phyloP scores from a whole-genome alignment of 1,284 basidiomycete species.

The Rhodotorula glutinis region DNA sequence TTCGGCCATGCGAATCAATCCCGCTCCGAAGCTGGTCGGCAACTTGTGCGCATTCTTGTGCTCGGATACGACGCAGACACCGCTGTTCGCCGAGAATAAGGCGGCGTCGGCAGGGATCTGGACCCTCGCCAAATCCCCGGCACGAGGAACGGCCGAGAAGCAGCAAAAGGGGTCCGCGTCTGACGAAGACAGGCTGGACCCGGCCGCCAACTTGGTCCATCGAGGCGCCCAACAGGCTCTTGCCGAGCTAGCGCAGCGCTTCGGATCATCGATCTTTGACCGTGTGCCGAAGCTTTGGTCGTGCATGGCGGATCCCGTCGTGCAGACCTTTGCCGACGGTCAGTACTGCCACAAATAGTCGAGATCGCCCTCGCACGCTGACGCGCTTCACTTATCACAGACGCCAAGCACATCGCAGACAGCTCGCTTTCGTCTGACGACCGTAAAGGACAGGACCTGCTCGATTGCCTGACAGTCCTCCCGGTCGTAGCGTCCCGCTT shows the following conservation, averaged over 20 bases:
- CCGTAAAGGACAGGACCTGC: slow-evolving; percentile 74
- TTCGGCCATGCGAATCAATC: slow-evolving; percentile 56
- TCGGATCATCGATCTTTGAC: slow-evolving; percentile 65
- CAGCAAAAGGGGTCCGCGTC: slow-evolving; percentile 46
- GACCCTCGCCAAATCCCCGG: slow-evolving; percentile 50
- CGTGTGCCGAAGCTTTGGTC: slow-evolving; percentile 90
- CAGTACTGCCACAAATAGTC: slow-evolving; percentile 38
- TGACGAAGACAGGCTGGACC: slow-evolving; percentile 46
- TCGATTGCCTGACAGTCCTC: slow-evolving; percentile 88
- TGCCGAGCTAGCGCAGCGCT: slow-evolving; percentile 69
- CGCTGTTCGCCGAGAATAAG: slow-evolving; percentile 72
- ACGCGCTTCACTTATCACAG: slow-evolving; percentile 5
- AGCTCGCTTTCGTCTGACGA: slow-evolving; percentile 44
- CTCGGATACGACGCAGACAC: slow-evolving; percentile 82
- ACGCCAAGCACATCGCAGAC: slow-evolving; percentile 52
- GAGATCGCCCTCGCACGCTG: background rate
- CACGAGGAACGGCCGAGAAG: slow-evolving; percentile 51
- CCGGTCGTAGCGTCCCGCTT: slow-evolving; percentile 76
- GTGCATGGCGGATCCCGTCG: slow-evolving; percentile 75
- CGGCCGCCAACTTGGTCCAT: slow-evolving; percentile 53
- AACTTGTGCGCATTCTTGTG: slow-evolving; percentile 97
- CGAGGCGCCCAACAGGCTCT: slow-evolving; percentile 86
- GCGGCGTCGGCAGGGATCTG: slow-evolving; percentile 67
- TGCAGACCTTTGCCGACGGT: slow-evolving; percentile 66
- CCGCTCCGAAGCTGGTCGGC: slow-evolving; percentile 91